Base-by-base conservation (phyloP, 805 yeast species). In the Candida ponderosae region DNA sequence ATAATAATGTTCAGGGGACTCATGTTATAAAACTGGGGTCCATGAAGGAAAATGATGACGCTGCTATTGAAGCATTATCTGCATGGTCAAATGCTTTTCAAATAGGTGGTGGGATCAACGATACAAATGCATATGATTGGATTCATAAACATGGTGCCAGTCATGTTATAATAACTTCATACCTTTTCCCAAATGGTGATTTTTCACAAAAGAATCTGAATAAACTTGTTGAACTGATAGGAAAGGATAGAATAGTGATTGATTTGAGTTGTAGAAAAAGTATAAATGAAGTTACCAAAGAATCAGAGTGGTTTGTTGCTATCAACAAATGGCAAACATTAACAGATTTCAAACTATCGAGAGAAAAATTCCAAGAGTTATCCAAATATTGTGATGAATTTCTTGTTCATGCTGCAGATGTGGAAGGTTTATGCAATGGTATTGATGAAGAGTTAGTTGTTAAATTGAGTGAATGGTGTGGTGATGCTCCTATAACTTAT, bases 301-400 rank as follows among this genome's bases (percentile, higher is more conserved):
- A 44, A 18, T 38, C 39, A 8, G 47, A 40, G 34, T 93, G 98
- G 98, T 72, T 81, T 27, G 98, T 93, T n/a, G 96, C 97, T 2
- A 93, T 88, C 78, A 89, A 93, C 61, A 83, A 88, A 59, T 93
- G 99, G 99, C 97, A 89, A 57, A 83, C 89, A 0, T 60, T 89
- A 21, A 93, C 99, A 0, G 70, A 70, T 29, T 69, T 79, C 32
- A 70, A 63, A 38, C 65, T 93, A 37, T 66, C 65, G 34, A 56
- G 59, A 35, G 72, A 70, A 19, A 71, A 82, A 20, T 71, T 93
- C 41, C 54, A 49, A 4, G 42, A 59, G 33, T 67, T 93, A 29
- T 60, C 80, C 8, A 39, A 65, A 34, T 85, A 81, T 60, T 86
- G 97, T 50, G 72, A 76, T 45, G 98, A 93, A 61, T 85, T 90